Evolutionary conservation across 108 stramenopile genomes (phyloP), one percentile per base, ranked within the genome.

Genomic region (Conticribra weissflogii): DNA sequence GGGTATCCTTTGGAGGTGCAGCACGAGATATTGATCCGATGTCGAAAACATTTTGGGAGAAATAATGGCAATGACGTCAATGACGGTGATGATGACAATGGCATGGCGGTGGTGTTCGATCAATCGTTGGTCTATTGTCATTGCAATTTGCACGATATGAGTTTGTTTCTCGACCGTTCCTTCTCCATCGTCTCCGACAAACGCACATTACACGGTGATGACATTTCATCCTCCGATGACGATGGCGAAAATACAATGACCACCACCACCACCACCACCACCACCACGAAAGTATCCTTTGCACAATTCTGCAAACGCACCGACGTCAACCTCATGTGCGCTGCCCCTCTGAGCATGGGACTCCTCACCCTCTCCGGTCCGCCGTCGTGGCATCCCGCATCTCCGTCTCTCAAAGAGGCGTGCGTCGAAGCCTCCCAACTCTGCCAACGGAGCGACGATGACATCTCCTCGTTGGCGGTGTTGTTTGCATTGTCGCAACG

Each of bases 1-100:
- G 96, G 96, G n/a, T 95, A 95, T 70, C 96, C 96, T 14, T 56
- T 96, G 22, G 78, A 88, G 64, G 79, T 95, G 8, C 96, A 96
- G 48, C 71, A 89, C 66, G 81, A 92, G 59, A 85, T 95, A 25
- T 54, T 96, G 34, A 64, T 86, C 2, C 76, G 86, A 77, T 64
- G 56, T n/a, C n/a, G n/a, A n/a, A n/a, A n/a, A n/a, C n/a, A n/a
- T n/a, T n/a, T n/a, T n/a, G n/a, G n/a, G n/a, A n/a, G n/a, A n/a
- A n/a, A n/a, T n/a, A n/a, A n/a, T n/a, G n/a, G n/a, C n/a, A n/a
- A n/a, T n/a, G n/a, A n/a, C n/a, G n/a, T n/a, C n/a, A n/a, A n/a
- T n/a, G n/a, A n/a, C n/a, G n/a, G n/a, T n/a, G n/a, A n/a, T n/a
- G n/a, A n/a, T n/a, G n/a, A n/a, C n/a, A n/a, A n/a, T n/a, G n/a